Evolutionary conservation across 1,139 yeast species (phyloP).

Genomic region (Casaregolazyma suthepensis): DNA sequence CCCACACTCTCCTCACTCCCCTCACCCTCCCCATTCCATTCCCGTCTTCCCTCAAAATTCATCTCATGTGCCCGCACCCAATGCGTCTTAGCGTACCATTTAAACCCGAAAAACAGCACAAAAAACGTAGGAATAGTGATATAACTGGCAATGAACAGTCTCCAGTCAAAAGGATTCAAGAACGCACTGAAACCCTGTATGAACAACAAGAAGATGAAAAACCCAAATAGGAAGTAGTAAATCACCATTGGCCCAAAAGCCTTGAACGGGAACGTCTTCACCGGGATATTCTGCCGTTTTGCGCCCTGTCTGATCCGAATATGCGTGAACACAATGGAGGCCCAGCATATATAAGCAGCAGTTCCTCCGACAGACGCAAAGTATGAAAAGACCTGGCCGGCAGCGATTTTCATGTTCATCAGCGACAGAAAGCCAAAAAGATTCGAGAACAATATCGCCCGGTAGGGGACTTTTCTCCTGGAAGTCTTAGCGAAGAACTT

Average conservation of each 20-base stretch:
- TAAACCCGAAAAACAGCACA: constrained; percentile 9
- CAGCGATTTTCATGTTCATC: constrained; percentile 12
- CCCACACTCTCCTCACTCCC: background rate
- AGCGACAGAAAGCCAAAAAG: constrained; percentile 11
- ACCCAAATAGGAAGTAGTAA: constrained; percentile 7
- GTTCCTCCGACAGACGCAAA: constrained; percentile 12
- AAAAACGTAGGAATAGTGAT: constrained; percentile 10
- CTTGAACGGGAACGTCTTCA: constrained; percentile 11
- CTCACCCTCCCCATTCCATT: constrained; percentile 3
- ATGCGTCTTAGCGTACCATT: constrained; percentile 8
- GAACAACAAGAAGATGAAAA: constrained; percentile 10
- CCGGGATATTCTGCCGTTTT: constrained; percentile 9
- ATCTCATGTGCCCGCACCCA: constrained; percentile 7
- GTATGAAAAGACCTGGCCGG: constrained; percentile 11
- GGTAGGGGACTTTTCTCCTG: constrained; percentile 11
- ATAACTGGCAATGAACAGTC: constrained; percentile 10
- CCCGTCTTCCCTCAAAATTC: constrained; percentile 6
- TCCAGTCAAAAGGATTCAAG: constrained; percentile 9
- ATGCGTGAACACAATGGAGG: constrained; percentile 9
- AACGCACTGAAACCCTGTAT: constrained; percentile 11
- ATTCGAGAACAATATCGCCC: constrained; percentile 12
- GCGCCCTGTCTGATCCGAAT: constrained; percentile 11
- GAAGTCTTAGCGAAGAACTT: constrained; percentile 10
- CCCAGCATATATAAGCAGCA: constrained; percentile 14
- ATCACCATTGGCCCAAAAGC: constrained; percentile 10